phyloP scores from a whole-genome alignment of 495 filamentous ascomycete species.

The Penicillium psychrofluorescens region DNA sequence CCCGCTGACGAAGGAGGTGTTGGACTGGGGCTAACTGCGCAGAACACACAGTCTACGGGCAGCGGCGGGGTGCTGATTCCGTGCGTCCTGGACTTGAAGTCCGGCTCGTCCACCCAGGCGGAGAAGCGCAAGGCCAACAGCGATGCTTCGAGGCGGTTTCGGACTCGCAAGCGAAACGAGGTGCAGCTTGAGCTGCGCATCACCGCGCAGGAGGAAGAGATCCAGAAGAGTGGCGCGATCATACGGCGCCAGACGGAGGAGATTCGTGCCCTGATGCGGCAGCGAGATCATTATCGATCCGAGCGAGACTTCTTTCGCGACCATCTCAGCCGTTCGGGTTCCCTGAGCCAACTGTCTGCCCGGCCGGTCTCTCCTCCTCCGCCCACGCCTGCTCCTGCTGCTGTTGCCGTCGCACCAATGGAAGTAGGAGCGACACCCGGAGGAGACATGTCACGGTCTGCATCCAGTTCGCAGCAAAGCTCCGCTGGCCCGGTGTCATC shows the following conservation, averaged over 20 bases:
- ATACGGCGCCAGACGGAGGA: constrained; percentile 52
- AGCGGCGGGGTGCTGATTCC: constrained; percentile 47
- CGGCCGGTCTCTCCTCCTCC: constrained; percentile 36
- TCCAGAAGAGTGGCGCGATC: constrained; percentile 50
- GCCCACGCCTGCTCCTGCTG: constrained; percentile 1
- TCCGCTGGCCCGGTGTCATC: background rate
- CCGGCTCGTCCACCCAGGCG: constrained; percentile 76
- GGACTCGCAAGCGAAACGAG: constrained; percentile 86
- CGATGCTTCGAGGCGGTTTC: constrained; percentile 83
- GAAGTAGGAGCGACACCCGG: constrained; percentile 5
- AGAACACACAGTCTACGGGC: constrained; percentile 27
- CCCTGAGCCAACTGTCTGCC: constrained; percentile 28
- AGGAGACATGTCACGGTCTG: constrained; percentile 1
- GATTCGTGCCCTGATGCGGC: constrained; percentile 45
- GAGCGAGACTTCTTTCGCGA: constrained; percentile 66
- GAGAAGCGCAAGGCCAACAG: constrained; percentile 93
- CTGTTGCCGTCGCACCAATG: constrained; percentile 2
- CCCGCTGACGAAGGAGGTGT: constrained; percentile 22
- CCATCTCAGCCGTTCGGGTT: constrained; percentile 45
- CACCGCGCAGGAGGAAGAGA: constrained; percentile 46
- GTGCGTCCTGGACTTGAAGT: constrained; percentile 61
- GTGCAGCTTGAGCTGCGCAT: constrained; percentile 58
- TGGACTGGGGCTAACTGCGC: constrained; percentile 14
- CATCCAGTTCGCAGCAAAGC: background rate
- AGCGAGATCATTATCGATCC: constrained; percentile 46